phyloP scores from a whole-genome alignment of 2,329 filamentous ascomycete genomes.

The Colletotrichum musicola region DNA sequence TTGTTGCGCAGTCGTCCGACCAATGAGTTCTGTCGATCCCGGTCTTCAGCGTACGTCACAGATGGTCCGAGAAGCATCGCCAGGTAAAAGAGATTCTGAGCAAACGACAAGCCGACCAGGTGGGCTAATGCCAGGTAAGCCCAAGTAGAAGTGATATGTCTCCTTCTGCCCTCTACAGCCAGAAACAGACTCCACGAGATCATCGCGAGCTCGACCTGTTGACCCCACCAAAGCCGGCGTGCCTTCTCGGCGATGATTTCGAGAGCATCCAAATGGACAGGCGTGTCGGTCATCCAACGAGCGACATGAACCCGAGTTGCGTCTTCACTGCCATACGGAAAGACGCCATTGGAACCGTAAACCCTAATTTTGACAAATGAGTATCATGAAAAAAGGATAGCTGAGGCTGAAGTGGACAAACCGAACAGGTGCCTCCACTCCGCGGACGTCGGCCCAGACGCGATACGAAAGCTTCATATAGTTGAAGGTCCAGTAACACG shows the following conservation, averaged over 20 bases:
- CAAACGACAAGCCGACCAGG: constrained; percentile 70
- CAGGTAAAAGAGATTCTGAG: constrained; percentile 73
- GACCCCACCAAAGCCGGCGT: constrained; percentile 72
- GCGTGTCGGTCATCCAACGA: constrained; percentile 66
- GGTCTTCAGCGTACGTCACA: constrained; percentile 51
- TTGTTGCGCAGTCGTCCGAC: constrained; percentile 46
- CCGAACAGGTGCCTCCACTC: constrained; percentile 52
- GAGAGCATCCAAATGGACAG: constrained; percentile 64
- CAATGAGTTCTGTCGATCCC: constrained; percentile 46
- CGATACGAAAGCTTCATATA: constrained; percentile 62
- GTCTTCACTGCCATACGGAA: constrained; percentile 47
- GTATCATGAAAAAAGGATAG: constrained; percentile 21
- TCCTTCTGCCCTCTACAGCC: constrained; percentile 69
- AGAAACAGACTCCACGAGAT: constrained; percentile 69
- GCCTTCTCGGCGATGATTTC: constrained; percentile 67
- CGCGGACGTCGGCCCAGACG: constrained; percentile 60
- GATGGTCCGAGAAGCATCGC: constrained; percentile 68
- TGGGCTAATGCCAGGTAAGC: constrained; percentile 71
- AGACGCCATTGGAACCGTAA: constrained; percentile 50
- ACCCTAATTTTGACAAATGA: constrained; percentile 38
- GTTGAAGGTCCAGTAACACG: constrained; percentile 57
- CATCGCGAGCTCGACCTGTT: constrained; percentile 68
- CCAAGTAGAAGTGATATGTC: constrained; percentile 66
- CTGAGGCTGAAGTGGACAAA: constrained; percentile 43
- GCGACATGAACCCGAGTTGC: constrained; percentile 52